Evolutionary conservation across 2,329 filamentous ascomycete genomes (phyloP).

Genomic region (Pseudogymnoascus sp.): DNA sequence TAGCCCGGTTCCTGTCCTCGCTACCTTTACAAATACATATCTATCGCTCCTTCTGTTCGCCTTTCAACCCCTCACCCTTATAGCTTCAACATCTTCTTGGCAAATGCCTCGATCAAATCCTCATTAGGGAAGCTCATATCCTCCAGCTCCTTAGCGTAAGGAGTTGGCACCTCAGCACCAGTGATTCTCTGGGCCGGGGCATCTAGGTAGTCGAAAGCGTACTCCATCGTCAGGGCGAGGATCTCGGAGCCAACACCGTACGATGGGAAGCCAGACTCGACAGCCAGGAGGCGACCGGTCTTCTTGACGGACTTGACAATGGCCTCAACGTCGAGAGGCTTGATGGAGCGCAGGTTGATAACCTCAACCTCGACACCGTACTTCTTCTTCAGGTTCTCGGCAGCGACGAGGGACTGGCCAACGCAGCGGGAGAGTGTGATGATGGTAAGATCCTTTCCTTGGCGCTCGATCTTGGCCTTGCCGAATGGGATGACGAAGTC

Average conservation of each 20-base stretch:
- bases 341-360: slow-evolving; percentile 95
- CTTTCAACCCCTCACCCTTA: slow-evolving; percentile 35
- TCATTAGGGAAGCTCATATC: slow-evolving; percentile 93
- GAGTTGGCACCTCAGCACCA: slow-evolving; percentile 93
- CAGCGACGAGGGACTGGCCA: slow-evolving; percentile 80
- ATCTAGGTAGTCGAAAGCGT: slow-evolving; percentile 95
- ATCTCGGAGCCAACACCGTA: slow-evolving; percentile 92
- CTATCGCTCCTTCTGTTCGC: not conserved
- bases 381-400: slow-evolving; percentile 87
- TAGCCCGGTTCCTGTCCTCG: slow-evolving; percentile 6
- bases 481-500: slow-evolving; percentile 97
- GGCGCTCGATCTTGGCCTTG: slow-evolving; percentile 98
- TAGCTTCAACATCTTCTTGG: slow-evolving; percentile 78
- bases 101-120: slow-evolving; percentile 76
- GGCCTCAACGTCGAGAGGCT: slow-evolving; percentile 89
- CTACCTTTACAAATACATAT: slow-evolving; percentile 9
- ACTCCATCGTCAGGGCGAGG: slow-evolving; percentile 91
- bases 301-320: slow-evolving; percentile 99
- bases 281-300: slow-evolving; percentile 81
- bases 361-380: slow-evolving; percentile 95
- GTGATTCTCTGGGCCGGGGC: slow-evolving; percentile 90
- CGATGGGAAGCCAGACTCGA: slow-evolving; percentile 93
- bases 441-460: slow-evolving; percentile 91
- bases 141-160: slow-evolving; percentile 88
- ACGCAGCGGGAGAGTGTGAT: slow-evolving; percentile 93